Percentiles rank a stretch among this genome's conserved stretches.
These are phyloP conservation scores for Beauveria sp. DNA, from an alignment of 2,329 filamentous ascomycete species.

Conservation along the genomic window DNA sequence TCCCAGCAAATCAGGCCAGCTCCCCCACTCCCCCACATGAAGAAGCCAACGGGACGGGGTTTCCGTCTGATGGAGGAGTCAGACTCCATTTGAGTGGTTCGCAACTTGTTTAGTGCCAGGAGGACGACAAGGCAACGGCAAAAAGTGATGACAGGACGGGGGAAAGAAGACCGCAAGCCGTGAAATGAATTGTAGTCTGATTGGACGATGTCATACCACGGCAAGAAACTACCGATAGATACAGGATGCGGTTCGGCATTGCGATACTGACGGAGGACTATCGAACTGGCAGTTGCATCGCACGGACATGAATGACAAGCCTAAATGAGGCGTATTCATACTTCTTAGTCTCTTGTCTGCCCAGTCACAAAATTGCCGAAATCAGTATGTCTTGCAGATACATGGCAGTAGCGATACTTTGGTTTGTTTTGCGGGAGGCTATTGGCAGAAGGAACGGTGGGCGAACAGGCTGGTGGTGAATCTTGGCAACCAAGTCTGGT, in stretches of 20 bases:
- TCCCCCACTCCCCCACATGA: slow-evolving; percentile 9
- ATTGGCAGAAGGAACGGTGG: neutral
- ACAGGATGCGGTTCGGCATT: neutral
- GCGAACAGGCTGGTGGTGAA: neutral
- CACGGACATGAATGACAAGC: neutral
- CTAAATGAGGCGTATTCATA: neutral
- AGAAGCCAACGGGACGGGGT: neutral
- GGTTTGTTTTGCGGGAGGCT: neutral
- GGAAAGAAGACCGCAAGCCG: neutral
- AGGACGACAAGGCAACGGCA: neutral
- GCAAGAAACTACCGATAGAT: neutral
- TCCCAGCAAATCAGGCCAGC: neutral
- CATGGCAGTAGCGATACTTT: neutral
- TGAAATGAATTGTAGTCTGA: neutral
- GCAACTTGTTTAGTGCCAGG: neutral
- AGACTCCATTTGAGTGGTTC: neutral
- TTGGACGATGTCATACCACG: neutral
- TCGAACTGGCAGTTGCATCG: neutral
- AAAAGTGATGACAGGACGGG: neutral
- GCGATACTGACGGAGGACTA: neutral
- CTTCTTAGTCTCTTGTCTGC: neutral
- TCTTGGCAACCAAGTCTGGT: neutral
- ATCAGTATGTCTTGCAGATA: neutral
- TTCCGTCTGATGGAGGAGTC: neutral
- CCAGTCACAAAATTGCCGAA: neutral